phyloP scores from a whole-genome alignment of 257 asterid species.

The Mentha longifolia region DNA sequence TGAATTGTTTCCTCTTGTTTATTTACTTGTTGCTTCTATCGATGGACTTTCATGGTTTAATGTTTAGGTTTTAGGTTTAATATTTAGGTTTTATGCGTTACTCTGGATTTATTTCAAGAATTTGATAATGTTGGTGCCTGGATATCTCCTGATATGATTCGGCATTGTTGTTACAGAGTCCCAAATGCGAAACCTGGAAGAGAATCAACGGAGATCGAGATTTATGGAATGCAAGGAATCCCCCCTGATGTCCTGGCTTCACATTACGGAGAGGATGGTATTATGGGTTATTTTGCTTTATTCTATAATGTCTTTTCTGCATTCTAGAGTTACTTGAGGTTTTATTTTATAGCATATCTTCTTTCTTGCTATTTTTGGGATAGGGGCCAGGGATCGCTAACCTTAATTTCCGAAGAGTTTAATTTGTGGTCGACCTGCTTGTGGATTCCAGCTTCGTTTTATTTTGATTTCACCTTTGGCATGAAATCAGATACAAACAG shows the following conservation, averaged over 20 bases:
- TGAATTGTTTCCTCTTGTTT: neutral
- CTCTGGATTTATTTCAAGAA: too few species aligned
- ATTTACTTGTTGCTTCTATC: neutral
- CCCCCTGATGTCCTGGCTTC: slow-evolving; percentile 85
- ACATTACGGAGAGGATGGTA: slow-evolving; percentile 97
- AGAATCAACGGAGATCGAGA: slow-evolving; percentile 90
- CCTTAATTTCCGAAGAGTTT: neutral
- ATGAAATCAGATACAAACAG: neutral
- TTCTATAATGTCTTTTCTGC: neutral
- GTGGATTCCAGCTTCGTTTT: too few species aligned
- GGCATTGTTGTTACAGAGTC: slow-evolving; percentile 53
- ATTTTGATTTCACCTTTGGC: neutral
- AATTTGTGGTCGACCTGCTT: too few species aligned
- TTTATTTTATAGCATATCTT: neutral
- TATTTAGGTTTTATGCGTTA: neutral
- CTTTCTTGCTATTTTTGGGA: neutral
- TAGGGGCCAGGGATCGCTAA: neutral
- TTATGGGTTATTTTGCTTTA: neutral
- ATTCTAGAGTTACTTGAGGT: neutral
- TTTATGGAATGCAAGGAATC: slow-evolving; percentile 98
- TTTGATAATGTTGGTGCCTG: neutral
- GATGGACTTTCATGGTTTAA: slow-evolving; percentile 16
- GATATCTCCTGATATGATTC: neutral
- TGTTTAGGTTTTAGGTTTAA: slow-evolving; percentile 15
- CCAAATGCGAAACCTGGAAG: slow-evolving; percentile 96